phyloP scores from a whole-genome alignment of 495 filamentous ascomycete genomes.

The Platismatia glauca region DNA sequence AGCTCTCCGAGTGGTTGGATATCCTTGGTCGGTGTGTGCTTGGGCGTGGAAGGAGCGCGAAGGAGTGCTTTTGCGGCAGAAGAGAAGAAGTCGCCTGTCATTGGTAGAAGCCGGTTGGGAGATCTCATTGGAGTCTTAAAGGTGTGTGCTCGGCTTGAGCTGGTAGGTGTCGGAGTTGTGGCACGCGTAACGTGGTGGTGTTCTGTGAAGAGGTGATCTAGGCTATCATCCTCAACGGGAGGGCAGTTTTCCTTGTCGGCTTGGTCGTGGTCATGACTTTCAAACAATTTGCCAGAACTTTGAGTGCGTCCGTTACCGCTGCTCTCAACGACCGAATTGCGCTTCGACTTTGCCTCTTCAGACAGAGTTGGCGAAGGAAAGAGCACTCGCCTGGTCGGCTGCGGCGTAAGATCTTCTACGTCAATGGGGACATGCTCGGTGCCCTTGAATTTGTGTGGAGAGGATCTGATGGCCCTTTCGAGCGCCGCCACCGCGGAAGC shows the following conservation, averaged over 20 bases:
- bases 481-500: slow-evolving; percentile 50
- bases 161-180: slow-evolving; percentile 54
- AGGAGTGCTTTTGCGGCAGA: slow-evolving; percentile 22
- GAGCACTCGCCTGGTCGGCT: slow-evolving; percentile 63
- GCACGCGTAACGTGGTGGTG: slow-evolving; percentile 39
- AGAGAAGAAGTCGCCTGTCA: slow-evolving; percentile 22
- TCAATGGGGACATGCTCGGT: slow-evolving; percentile 59
- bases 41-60: slow-evolving; percentile 21
- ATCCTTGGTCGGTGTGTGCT: slow-evolving; percentile 20
- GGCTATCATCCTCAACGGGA: slow-evolving; percentile 36
- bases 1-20: slow-evolving; percentile 22
- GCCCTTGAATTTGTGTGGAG: slow-evolving; percentile 56
- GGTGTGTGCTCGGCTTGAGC: slow-evolving; percentile 33
- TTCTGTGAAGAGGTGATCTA: slow-evolving; percentile 51
- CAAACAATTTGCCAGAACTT: slow-evolving; percentile 25
- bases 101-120: slow-evolving; percentile 26
- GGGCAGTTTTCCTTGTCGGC: slow-evolving; percentile 44
- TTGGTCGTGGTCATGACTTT: slow-evolving; percentile 31
- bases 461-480: slow-evolving; percentile 58
- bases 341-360: slow-evolving; percentile 17
- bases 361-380: slow-evolving; percentile 48
- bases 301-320: slow-evolving; percentile 12
- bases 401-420: slow-evolving; percentile 50
- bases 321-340: slow-evolving; percentile 1
- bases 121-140: slow-evolving; percentile 49